Base-by-base conservation (phyloP, 768 basidiomycete genomes). In the Russula virescens region DNA sequence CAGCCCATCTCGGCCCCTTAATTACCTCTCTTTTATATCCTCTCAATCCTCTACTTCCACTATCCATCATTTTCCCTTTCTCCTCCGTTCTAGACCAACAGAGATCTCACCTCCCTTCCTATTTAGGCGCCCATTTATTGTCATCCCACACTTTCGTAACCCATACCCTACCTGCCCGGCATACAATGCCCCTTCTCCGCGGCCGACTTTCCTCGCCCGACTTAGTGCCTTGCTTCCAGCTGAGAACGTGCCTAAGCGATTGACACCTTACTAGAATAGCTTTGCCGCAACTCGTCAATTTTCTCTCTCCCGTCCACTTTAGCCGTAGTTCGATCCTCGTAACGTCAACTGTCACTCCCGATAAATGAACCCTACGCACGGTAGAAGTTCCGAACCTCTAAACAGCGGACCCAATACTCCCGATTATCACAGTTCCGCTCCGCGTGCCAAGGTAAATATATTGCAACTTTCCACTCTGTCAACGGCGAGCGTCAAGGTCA, bases 1-100 rank as follows among this genome's bases (percentile, higher is more conserved):
- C 59, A 21, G n/a, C 54, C 54, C 26, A 26, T 19, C 48, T 51
- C 28, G 47, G 49, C 59, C 59, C 59, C 59, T 53, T 60, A 60
- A 60, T n/a, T 60, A 60, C 53, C 59, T 50, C 40, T 59, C n/a
- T 46, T 35, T 47, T 5, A 5, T n/a, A 1, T 9, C 5, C n/a
- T n/a, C n/a, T n/a, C n/a, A n/a, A 18, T 9, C 34, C 10, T 21
- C 18, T 34, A 6, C n/a, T 28, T 34, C 18, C 38, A 40, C 38
- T 16, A 5, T 40, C 31, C 8, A 2, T 40, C 38, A 13, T 3
- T 16, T 3, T 40, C 38, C 11, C 11, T 11, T 13, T 13, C 38
- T 40, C 31, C 31, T 5, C 43, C 25, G 28, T 45, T 57, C 55
- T 35, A 25, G 23, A 34, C 31, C 45, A 38, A 38, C 10, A 2